Evolutionary conservation across 768 basidiomycete genomes (phyloP), one percentile per base, ranked within the genome.

Genomic region (Boletus rex-veris): DNA sequence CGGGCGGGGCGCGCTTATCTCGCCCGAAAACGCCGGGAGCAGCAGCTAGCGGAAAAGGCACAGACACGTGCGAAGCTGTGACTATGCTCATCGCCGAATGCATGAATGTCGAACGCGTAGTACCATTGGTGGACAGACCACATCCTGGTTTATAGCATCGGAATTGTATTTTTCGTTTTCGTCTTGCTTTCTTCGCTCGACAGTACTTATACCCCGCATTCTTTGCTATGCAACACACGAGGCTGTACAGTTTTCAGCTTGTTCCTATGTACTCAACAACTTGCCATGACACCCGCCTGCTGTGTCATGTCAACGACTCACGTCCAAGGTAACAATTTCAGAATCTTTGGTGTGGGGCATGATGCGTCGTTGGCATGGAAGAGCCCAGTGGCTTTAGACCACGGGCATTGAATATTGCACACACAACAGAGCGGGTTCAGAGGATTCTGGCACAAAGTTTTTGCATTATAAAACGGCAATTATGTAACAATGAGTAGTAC

Each of bases 1-100:
- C 78, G 91, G 14, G 91, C 84, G 1, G 92, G 88, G 1, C 79
- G 80, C 54, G 93, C 92, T 10, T 71, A 87, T 54, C 72, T 80
- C 52, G 83, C 88, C 15, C 75, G 77, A 51, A 72, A 71, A 58
- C 63, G 65, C 45, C 69, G 77, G 40, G 74, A 78, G 55, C 59
- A 62, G 21, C 48, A 60, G 39, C 30, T 58, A 12, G 60, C 60
- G 4, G 60, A 58, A 45, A 65, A 60, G 50, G 42, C 38, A 39
- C 50, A 35, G n/a, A 37, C 37, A 12, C 30, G 52, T 12, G 33
- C 49, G 2, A 63, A 57, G 37, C 45, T 56, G 15, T 60, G 38
- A 63, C 4, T 35, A 36, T 19, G 16, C 5, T 24, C 39, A 1
- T 36, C 4, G 33, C 33, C 33, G 14, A 10, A 35, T 31, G 31